Percentiles rank a stretch among this genome's conserved stretches.
Conservation (phyloP, 345 rosid genomes). For the Triadica sebifera region DNA sequence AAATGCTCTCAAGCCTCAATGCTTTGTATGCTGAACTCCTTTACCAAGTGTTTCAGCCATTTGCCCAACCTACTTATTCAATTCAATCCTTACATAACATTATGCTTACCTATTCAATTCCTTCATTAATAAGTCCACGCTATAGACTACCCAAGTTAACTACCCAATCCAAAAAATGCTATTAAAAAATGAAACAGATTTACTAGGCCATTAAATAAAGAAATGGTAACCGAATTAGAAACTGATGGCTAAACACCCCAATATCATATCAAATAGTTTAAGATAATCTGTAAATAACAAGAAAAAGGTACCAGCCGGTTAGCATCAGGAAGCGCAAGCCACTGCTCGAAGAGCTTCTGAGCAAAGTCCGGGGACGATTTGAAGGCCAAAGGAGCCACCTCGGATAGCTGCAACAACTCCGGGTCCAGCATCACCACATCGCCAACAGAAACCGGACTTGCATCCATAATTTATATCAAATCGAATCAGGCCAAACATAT, state of each 20-base stretch:
- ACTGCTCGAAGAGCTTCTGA: conserved; percentile 78
- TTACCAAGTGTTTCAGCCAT: not conserved
- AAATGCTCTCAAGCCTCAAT: not conserved
- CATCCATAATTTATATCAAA: conserved; percentile 23
- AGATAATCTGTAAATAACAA: not conserved
- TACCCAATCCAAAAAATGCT: not conserved
- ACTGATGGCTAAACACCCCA: not conserved
- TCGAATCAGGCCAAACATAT: conserved; percentile 26
- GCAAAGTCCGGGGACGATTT: conserved; percentile 74
- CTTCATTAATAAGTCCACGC: not conserved
- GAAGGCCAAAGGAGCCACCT: conserved; percentile 68
- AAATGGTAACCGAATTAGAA: not conserved
- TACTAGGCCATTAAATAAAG: not conserved
- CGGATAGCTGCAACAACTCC: conserved; percentile 79
- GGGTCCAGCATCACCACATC: conserved; percentile 70
- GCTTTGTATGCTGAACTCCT: not conserved
- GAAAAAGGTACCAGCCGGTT: conserved; percentile 56
- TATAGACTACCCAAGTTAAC: not conserved
- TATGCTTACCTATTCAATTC: not conserved
- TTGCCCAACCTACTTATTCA: not conserved
- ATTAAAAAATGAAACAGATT: not conserved
- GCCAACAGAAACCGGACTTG: conserved; percentile 25
- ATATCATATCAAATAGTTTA: not conserved
- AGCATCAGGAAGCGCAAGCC: conserved; percentile 91
- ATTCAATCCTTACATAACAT: not conserved